phyloP scores from a whole-genome alignment of 345 rosid species.

The Arabis hirsuta region DNA sequence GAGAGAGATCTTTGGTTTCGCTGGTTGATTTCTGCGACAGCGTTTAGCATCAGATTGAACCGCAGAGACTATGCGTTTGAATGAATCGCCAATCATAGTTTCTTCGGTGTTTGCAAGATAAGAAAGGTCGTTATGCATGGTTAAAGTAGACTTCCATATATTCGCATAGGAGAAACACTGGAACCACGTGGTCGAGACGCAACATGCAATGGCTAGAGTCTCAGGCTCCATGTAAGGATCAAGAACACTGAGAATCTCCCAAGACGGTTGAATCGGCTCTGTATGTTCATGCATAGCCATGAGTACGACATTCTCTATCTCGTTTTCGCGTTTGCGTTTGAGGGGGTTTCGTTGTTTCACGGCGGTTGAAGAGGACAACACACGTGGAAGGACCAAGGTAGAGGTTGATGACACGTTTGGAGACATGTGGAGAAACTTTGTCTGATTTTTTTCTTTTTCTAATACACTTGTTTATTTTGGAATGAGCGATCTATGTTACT shows the following conservation, averaged over 20 bases:
- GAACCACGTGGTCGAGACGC: conserved; percentile 21
- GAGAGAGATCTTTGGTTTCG: no score
- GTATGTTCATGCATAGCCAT: neutral
- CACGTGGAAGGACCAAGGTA: no score
- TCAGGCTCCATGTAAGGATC: conserved; percentile 3
- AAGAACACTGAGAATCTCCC: conserved; percentile 17
- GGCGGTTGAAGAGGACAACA: neutral
- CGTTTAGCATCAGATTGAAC: no score
- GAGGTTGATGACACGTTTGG: neutral
- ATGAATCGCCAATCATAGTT: no score
- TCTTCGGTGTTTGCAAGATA: no score
- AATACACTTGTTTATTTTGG: no score
- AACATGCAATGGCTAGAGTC: neutral
- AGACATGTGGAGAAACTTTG: neutral
- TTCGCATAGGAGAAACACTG: neutral
- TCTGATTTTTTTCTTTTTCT: no score
- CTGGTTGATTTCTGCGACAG: no score
- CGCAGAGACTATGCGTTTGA: conserved; percentile 1
- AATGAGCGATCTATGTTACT: no score
- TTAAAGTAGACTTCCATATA: conserved; percentile 1
- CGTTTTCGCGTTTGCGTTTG: neutral
- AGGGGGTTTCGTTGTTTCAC: neutral
- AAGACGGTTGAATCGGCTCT: conserved; percentile 2
- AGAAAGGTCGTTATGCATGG: no score
- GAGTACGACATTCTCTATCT: neutral